phyloP scores from a whole-genome alignment of 768 basidiomycete genomes.

The Lactifluus echinatus region DNA sequence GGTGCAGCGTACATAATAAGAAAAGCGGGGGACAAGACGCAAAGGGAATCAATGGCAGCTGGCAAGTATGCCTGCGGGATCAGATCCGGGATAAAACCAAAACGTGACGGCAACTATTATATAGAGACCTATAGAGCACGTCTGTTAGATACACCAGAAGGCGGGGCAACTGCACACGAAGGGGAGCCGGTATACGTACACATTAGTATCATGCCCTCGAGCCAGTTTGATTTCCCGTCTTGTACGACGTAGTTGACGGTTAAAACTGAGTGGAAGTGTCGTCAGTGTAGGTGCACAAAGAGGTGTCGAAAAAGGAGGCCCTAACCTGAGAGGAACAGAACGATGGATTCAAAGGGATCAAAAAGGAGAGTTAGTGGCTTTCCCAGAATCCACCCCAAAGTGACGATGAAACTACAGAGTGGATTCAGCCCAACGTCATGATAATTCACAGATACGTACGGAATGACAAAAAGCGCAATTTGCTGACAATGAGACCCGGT shows the following conservation, averaged over 20 bases:
- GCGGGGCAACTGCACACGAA: background rate
- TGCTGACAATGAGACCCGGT: constrained; percentile 38
- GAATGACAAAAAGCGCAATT: constrained; percentile 80
- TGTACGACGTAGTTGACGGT: constrained; percentile 76
- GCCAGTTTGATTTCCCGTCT: constrained; percentile 79
- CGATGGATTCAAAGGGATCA: constrained; percentile 82
- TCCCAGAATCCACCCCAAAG: constrained; percentile 71
- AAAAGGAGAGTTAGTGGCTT: constrained; percentile 78
- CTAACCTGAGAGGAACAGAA: constrained; percentile 41
- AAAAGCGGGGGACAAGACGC: background rate
- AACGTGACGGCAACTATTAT: constrained; percentile 62
- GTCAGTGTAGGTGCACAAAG: background rate
- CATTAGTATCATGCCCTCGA: constrained; percentile 70
- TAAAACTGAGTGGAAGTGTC: constrained; percentile 42
- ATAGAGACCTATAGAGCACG: constrained; percentile 45
- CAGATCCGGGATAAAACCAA: constrained; percentile 45
- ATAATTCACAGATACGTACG: constrained; percentile 37
- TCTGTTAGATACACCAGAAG: background rate
- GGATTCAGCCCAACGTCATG: background rate
- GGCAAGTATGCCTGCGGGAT: constrained; percentile 12
- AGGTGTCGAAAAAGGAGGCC: background rate
- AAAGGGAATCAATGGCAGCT: constrained; percentile 1
- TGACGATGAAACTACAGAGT: constrained; percentile 52
- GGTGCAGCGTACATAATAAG: background rate
- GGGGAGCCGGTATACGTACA: constrained; percentile 32